Percentiles rank a stretch among this genome's conserved stretches.
phyloP scores from a whole-genome alignment of 371 early-diverging fungal species.

The Coemansia sp. region DNA sequence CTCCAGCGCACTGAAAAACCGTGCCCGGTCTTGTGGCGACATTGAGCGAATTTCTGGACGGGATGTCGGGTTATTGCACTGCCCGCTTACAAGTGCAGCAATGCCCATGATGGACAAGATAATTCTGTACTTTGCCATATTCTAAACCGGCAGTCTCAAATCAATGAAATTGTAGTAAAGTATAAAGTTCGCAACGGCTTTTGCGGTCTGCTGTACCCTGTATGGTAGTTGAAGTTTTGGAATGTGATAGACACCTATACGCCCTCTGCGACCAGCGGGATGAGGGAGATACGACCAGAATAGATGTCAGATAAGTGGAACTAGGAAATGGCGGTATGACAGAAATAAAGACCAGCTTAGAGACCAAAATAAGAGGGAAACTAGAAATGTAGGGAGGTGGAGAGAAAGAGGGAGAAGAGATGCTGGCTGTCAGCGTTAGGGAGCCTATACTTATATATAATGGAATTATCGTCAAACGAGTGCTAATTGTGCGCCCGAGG shows the following conservation, averaged over 20 bases:
- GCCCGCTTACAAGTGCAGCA: slow-evolving; percentile 24
- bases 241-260: slow-evolving; percentile 2
- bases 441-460: slow-evolving; percentile 22
- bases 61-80: slow-evolving; percentile 31
- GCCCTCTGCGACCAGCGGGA: slow-evolving; percentile 30
- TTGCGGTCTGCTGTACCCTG: neutral
- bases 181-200: neutral
- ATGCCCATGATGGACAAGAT: slow-evolving; percentile 27
- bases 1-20: slow-evolving; percentile 33
- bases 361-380: slow-evolving; percentile 1
- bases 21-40: slow-evolving; percentile 38
- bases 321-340: slow-evolving; percentile 2
- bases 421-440: slow-evolving; percentile 6
- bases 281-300: neutral
- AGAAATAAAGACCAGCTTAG: slow-evolving; percentile 27
- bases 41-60: slow-evolving; percentile 50
- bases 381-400: slow-evolving; percentile 9
- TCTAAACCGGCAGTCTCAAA: slow-evolving; percentile 1
- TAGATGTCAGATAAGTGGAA: neutral
- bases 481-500: neutral
- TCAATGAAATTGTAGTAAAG: slow-evolving; percentile 1
- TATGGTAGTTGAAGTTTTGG: neutral
- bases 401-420: slow-evolving; percentile 4
- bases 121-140: slow-evolving; percentile 26
- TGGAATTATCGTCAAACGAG: neutral